These are phyloP conservation scores for Globisporangium acanthophoron DNA, from an alignment of 352 stramenopile genomes.

Conservation along the genomic window DNA sequence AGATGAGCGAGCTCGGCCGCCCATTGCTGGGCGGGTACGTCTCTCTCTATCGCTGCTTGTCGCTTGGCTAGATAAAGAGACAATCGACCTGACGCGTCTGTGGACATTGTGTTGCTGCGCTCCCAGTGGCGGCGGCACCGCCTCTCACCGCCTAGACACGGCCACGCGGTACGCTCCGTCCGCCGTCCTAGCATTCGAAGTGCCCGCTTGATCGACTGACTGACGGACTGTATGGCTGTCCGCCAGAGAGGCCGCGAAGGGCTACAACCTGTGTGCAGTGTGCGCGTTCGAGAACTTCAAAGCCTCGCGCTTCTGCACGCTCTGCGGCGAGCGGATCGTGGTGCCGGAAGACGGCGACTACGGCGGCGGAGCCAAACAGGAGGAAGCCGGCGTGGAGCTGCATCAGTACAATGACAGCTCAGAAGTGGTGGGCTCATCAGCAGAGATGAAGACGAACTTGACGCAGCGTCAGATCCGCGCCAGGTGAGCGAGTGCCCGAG, in stretches of 20 bases:
- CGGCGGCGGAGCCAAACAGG: background rate
- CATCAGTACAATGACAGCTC: conserved; percentile 2
- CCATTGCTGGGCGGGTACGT: conserved; percentile 50
- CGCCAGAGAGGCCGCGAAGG: conserved; percentile 36
- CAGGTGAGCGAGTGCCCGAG: conserved; percentile 1
- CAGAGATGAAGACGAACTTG: background rate
- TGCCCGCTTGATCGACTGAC: background rate
- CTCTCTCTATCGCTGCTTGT: background rate
- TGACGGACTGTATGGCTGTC: background rate
- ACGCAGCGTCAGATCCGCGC: conserved; percentile 30
- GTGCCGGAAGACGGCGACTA: background rate
- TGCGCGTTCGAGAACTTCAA: conserved; percentile 67
- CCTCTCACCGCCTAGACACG: conserved; percentile 44
- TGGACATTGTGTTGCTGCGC: no score
- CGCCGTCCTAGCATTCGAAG: background rate
- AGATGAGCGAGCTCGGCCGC: conserved; percentile 42
- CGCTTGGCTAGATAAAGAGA: no score
- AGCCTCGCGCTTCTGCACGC: conserved; percentile 31
- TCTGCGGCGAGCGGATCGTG: conserved; percentile 38
- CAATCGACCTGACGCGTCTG: background rate
- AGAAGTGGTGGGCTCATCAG: conserved; percentile 1
- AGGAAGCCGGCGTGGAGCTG: conserved; percentile 1
- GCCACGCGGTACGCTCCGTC: conserved; percentile 20
- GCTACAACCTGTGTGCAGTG: conserved; percentile 33
- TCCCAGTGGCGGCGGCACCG: conserved; percentile 6